Evolutionary conservation across 306 rosid genomes (phyloP).

Genomic region (Acacia crassicarpa): DNA sequence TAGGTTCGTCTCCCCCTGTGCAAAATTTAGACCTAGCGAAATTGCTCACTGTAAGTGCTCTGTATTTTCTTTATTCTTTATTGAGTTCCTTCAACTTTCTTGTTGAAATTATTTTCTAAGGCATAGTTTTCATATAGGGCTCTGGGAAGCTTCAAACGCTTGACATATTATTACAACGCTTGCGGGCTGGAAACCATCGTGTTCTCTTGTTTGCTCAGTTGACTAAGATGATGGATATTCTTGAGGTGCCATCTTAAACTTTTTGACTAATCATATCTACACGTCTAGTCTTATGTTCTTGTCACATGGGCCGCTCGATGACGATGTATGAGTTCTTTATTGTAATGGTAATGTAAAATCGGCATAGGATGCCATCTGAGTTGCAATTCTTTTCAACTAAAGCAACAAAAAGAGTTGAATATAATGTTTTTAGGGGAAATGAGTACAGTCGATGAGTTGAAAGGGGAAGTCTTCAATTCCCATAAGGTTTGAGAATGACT

Average conservation of each 20-base stretch:
- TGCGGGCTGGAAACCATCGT: constrained; percentile 91
- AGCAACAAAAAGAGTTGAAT: constrained; percentile 8
- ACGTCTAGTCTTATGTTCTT: constrained; percentile 4
- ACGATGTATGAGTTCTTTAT: constrained; percentile 20
- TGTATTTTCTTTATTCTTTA: constrained; percentile 15
- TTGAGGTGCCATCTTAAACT: constrained; percentile 59
- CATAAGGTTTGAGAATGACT: constrained; percentile 20
- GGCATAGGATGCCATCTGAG: neutral
- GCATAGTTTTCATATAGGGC: constrained; percentile 58
- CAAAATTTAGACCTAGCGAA: constrained; percentile 98
- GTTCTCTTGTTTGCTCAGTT: constrained; percentile 97
- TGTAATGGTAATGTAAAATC: constrained; percentile 17
- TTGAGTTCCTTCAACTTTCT: neutral
- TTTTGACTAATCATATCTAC: constrained; percentile 4
- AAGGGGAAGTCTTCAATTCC: constrained; percentile 15
- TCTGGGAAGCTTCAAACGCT: constrained; percentile 99
- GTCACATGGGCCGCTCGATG: constrained; percentile 13
- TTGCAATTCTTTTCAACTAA: neutral
- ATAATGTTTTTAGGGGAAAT: neutral
- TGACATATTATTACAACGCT: constrained; percentile 88
- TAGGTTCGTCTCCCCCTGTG: constrained; percentile 93
- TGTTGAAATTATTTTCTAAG: constrained; percentile 17
- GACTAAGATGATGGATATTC: constrained; percentile 98
- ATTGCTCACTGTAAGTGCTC: constrained; percentile 78
- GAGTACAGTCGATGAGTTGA: constrained; percentile 14